Evolutionary conservation across 2,329 filamentous ascomycete genomes (phyloP).

Genomic region (Sporothrix pallida): DNA sequence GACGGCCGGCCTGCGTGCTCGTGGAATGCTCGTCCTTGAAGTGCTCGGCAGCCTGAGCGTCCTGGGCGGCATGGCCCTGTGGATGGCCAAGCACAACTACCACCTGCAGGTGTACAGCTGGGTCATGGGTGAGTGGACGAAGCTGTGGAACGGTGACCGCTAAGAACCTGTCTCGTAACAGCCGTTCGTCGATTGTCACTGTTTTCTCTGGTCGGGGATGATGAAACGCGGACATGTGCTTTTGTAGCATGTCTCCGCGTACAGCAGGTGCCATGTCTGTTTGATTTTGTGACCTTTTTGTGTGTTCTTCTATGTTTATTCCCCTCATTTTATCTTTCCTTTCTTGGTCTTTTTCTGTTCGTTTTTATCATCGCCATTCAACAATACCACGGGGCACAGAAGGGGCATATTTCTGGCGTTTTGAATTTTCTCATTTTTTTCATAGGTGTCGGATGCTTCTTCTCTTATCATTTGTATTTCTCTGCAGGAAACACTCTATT

Average conservation of each 20-base stretch:
- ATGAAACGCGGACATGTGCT: not conserved
- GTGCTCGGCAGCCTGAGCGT: slow-evolving; percentile 76
- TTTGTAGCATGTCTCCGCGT: not conserved
- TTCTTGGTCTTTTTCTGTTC: not conserved
- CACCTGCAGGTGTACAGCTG: slow-evolving; percentile 42
- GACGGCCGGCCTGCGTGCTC: slow-evolving; percentile 67
- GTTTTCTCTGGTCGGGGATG: not conserved
- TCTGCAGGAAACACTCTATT: not conserved
- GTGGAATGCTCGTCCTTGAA: slow-evolving; percentile 72
- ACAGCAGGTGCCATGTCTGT: not conserved
- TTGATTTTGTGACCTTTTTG: no score
- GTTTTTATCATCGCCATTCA: slow-evolving; percentile 16
- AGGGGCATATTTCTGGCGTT: slow-evolving; percentile 25
- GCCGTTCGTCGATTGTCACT: not conserved
- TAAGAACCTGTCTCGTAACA: slow-evolving; percentile 19
- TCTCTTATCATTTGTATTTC: slow-evolving; percentile 1
- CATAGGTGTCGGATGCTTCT: not conserved
- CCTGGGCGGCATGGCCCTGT: slow-evolving; percentile 73
- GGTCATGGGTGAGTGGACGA: slow-evolving; percentile 42
- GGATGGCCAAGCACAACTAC: slow-evolving; percentile 51
- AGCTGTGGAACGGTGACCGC: slow-evolving; percentile 42
- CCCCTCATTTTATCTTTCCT: not conserved
- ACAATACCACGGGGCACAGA: slow-evolving; percentile 25
- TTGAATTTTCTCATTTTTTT: slow-evolving; percentile 5
- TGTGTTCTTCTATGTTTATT: not conserved